Evolutionary conservation across 169 alveolate species (phyloP), one percentile per base, ranked within the genome.

Genomic region (Plasmodium knowlesi): DNA sequence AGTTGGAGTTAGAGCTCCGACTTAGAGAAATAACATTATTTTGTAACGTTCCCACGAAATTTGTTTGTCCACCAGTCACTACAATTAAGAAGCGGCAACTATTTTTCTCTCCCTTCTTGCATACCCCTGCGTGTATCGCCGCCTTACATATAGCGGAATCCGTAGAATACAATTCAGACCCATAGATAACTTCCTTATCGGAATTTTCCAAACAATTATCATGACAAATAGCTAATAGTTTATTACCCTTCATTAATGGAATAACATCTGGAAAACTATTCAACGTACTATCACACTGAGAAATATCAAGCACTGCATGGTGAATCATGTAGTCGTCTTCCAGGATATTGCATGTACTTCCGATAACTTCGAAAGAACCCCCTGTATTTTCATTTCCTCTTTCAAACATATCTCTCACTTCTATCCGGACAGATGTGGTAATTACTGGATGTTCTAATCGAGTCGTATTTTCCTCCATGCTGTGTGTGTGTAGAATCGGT

Each of bases 361-460:
- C 97, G 4, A 95, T 32, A n/a, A 95, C 8, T 34, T 94, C 95
- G 89, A 95, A 95, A 14, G 97, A 95, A n/a, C 97, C 97, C 2
- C 97, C 97, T 16, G 97, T 95, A 61, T 25, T 61, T 78, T 93
- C 95, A 16, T 67, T 39, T n/a, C 72, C 25, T 25, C 84, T 61
- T 3, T 83, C 73, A 71, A 71, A 93, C 97, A 95, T 92, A 30
- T 92, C 96, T 19, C 89, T 94, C 25, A 95, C 91, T 74, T 84
- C 95, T n/a, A 95, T 37, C 41, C 79, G 82, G 0, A 95, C 97
- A 6, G 92, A 80, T 22, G 94, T 95, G 3, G 96, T 84, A 25
- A 93, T 74, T 22, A 92, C 70, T 28, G 97, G 97, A 57, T 86
- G 92, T 30, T 93, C 92, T 12, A 96, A 72, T 46, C 94, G 32